Base-by-base conservation (phyloP, 106 monocot genomes). In the Dendrobium huoshanense region DNA sequence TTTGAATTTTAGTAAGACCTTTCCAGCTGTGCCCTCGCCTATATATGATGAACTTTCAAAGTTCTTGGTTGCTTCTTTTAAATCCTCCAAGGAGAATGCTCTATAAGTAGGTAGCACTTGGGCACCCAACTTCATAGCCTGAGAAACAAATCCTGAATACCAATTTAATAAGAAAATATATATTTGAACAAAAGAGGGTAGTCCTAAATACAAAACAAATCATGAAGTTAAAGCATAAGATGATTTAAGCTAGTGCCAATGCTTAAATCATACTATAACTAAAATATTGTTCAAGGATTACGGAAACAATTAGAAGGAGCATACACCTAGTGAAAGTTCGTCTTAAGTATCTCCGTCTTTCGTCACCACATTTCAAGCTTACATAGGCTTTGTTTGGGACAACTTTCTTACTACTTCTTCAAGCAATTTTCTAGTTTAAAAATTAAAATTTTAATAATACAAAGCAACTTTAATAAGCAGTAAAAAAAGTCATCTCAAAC, bases 1-100 rank as follows among this genome's bases (percentile, higher is more conserved):
- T 7, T 74, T 74, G 74, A 19, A 43, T 44, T 42, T 19, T 6
- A 41, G n/a, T 20, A 68, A 77, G 55, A 96, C 96, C 96, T 91
- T 96, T 77, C 96, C 96, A 72, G 80, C 77, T 81, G 88, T 88
- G 29, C 96, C 96, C 79, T 96, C 93, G 15, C 96, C 93, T 31
- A 96, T 83, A 78, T 81, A 93, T 78, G 90, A 82, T 55, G 90
- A 87, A 8, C 44, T 77, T 73, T 88, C 87, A 82, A 96, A 96
- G 79, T 88, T 88, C 58, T 86, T 87, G 31, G 96, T 96, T 20
- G 96, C 93, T 87, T 87, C 93, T 84, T 88, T 88, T 84, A 96
- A 73, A 79, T 96, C 93, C 79, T 93, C 90, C 55, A 92, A 68
- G n/a, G 93, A 90, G 80, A 94, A 96, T 43, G 88, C 85, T 9